A percentile compares a stretch with the other conserved stretches of the same genome.
These are phyloP conservation scores for Schoenoplectus triqueter DNA, from an alignment of 202 grass and related monocot genomes.

Conservation along the genomic window DNA sequence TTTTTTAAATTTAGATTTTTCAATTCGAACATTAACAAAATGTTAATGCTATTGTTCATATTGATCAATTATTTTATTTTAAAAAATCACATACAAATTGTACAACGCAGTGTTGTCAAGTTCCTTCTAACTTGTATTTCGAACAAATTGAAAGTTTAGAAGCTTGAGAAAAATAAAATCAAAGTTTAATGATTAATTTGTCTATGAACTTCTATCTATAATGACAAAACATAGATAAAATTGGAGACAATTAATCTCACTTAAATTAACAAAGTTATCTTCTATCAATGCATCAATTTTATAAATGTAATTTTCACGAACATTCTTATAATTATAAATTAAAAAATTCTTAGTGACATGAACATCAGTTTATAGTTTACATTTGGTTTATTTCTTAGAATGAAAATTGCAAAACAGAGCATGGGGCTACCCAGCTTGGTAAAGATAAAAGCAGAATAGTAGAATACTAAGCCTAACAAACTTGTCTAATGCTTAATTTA, in stretches of 20 bases:
- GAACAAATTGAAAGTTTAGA: neutral
- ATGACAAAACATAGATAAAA: neutral
- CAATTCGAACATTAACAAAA: neutral
- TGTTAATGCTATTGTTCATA: neutral
- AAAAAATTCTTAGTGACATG: neutral
- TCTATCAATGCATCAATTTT: neutral
- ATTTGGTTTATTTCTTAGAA: neutral
- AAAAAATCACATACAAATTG: neutral
- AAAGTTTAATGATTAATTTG: neutral
- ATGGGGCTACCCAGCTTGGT: neutral
- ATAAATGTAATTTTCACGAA: neutral
- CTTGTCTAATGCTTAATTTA: slow-evolving; percentile 25
- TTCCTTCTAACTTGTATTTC: neutral
- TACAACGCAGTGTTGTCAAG: neutral
- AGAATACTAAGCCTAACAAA: slow-evolving; percentile 18
- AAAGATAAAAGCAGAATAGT: neutral
- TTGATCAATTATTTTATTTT: neutral
- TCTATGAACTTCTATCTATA: neutral
- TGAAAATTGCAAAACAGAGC: slow-evolving; percentile 19
- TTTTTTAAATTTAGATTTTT: no score
- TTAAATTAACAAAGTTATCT: neutral
- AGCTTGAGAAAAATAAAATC: neutral
- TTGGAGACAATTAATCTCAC: neutral
- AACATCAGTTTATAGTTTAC: neutral
- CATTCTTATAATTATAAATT: neutral